These are phyloP conservation scores for Nemania diffusa DNA, from an alignment of 2,329 filamentous ascomycete genomes.

Conservation along the genomic window DNA sequence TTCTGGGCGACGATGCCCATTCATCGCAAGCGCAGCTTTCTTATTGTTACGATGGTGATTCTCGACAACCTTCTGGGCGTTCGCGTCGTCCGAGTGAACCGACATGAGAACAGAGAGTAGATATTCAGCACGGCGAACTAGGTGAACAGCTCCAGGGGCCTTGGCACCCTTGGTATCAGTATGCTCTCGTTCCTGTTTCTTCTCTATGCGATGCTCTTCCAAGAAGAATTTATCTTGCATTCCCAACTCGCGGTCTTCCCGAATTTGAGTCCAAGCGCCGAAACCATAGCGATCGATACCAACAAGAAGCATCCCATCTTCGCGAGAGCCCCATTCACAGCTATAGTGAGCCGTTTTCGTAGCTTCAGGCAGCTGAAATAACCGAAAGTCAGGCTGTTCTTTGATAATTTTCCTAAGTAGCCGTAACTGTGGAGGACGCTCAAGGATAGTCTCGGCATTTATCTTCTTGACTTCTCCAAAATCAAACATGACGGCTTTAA, in stretches of 20 bases:
- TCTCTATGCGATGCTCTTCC: constrained; percentile 97
- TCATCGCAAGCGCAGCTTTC: constrained; percentile 67
- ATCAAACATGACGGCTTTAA: constrained; percentile 95
- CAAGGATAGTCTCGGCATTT: constrained; percentile 94
- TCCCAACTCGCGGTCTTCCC: constrained; percentile 87
- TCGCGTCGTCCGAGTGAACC: constrained; percentile 80
- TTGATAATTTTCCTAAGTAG: constrained; percentile 80
- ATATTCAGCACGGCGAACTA: constrained; percentile 94
- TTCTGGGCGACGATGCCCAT: constrained; percentile 70
- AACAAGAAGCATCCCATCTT: constrained; percentile 96
- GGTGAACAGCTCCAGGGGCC: constrained; percentile 95
- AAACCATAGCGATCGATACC: constrained; percentile 95
- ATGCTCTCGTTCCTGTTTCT: constrained; percentile 90
- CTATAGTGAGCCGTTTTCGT: constrained; percentile 92
- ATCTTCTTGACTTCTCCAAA: constrained; percentile 93
- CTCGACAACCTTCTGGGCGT: constrained; percentile 82
- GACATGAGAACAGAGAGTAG: constrained; percentile 92
- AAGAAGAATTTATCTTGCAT: constrained; percentile 93
- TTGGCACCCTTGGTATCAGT: constrained; percentile 83
- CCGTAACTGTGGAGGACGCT: constrained; percentile 88
- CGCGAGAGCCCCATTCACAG: constrained; percentile 89
- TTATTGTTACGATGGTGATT: constrained; percentile 97
- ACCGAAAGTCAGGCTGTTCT: constrained; percentile 75
- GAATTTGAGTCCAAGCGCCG: constrained; percentile 93
- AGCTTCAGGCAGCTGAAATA: constrained; percentile 89